phyloP scores from a whole-genome alignment of 495 filamentous ascomycete genomes.

The Corynascus novoguineensis region DNA sequence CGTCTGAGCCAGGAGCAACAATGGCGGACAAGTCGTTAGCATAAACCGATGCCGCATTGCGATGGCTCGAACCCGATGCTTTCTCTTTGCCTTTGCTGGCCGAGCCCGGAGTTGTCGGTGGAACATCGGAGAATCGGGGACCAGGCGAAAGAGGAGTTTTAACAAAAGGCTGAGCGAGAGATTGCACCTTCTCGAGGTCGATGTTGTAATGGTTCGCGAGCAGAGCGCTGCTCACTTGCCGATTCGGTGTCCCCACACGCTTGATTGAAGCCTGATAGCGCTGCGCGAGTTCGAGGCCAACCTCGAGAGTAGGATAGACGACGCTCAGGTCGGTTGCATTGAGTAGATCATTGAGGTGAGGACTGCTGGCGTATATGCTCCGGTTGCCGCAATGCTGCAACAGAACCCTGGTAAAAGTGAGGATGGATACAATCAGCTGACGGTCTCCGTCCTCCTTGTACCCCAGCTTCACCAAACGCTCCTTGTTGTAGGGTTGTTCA shows the following conservation, averaged over 20 bases:
- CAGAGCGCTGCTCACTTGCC: conserved; percentile 63
- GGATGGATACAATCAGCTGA: conserved; percentile 68
- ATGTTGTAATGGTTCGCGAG: conserved; percentile 90
- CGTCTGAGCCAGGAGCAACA: conserved; percentile 43
- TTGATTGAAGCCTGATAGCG: conserved; percentile 84
- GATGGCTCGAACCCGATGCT: conserved; percentile 25
- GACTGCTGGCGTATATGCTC: conserved; percentile 90
- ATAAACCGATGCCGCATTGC: conserved; percentile 51
- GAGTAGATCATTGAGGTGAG: conserved; percentile 75
- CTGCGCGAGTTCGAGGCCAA: conserved; percentile 79
- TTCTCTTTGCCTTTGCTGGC: conserved; percentile 70
- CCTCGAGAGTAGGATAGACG: conserved; percentile 64
- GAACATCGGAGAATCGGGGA: conserved; percentile 28
- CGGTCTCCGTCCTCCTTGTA: conserved; percentile 70
- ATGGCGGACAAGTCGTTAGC: conserved; percentile 74
- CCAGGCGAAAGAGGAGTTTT: conserved; percentile 49
- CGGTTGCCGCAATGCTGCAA: conserved; percentile 95
- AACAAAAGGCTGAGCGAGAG: conserved; percentile 74
- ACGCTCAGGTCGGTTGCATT: conserved; percentile 78
- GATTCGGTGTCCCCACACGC: conserved; percentile 52
- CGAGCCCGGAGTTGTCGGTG: conserved; percentile 45
- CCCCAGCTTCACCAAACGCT: conserved; percentile 51
- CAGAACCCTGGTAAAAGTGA: conserved; percentile 79
- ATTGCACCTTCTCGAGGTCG: conserved; percentile 79
- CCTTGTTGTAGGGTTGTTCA: conserved; percentile 37